Evolutionary conservation across 768 basidiomycete genomes (phyloP), one percentile per base, ranked within the genome.

Genomic region (Pisolithus sp.): DNA sequence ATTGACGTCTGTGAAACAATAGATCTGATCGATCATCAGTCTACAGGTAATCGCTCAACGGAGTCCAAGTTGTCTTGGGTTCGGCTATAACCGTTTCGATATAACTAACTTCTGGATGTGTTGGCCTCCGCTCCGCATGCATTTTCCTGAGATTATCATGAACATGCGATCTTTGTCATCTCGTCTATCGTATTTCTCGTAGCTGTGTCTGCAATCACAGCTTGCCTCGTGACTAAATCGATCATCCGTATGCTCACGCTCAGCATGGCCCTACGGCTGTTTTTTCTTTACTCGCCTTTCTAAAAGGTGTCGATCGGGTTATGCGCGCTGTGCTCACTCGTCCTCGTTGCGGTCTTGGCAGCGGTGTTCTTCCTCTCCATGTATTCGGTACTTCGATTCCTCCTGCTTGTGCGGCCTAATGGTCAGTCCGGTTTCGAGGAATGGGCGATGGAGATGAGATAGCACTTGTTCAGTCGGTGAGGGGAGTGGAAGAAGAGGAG

Each of bases 101-200:
- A 26, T 26, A 26, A 26, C 26, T 26, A 26, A 26, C 4, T 26
- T 7, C 26, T 26, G 26, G 26, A 26, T 26, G 4, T 26, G 26
- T 26, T 26, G 26, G 26, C 7, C 26, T 7, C 26, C 5, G 5
- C 26, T 26, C 26, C 77, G 50, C 36, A 74, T 59, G 9, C 26
- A 21, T 48, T 4, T 18, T 18, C 44, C n/a, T n/a, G n/a, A n/a
- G n/a, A 45, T 12, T 24, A 43, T 30, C 43, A 28, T 66, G 67
- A 23, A 53, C 68, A 26, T 69, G 66, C 28, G n/a, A 59, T 75
- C 7, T 60, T 77, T 46, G 65, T 66, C 41, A 52, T 71, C 31
- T 62, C 69, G n/a, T 58, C 66, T 37, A 68, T 69, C 45, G 54
- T 65, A 46, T 70, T 72, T 52, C 31, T 75, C 46, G 75, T 71